Evolutionary conservation across 164 flowering plant species (phyloP).

Genomic region (Echeveria elegans): DNA sequence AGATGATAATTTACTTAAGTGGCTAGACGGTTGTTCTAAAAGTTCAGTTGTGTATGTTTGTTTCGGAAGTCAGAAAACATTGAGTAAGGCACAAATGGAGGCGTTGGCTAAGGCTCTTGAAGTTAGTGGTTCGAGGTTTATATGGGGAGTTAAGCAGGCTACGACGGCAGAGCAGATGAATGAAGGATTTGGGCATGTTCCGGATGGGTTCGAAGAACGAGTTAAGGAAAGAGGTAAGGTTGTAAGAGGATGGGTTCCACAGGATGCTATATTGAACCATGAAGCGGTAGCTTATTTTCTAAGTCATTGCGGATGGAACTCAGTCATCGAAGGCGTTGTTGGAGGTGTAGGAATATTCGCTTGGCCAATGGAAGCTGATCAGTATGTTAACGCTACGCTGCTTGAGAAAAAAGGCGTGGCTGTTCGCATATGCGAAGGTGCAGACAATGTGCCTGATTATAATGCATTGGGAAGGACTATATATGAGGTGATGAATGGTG

Average conservation of each 20-base stretch:
- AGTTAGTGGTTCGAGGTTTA: conserved; percentile 28
- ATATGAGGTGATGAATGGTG: conserved; percentile 15
- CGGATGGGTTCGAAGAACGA: conserved; percentile 27
- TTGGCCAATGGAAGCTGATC: conserved; percentile 53
- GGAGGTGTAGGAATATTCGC: conserved; percentile 39
- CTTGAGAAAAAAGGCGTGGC: conserved; percentile 25
- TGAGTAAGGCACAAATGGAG: conserved; percentile 28
- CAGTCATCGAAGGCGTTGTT: conserved; percentile 27
- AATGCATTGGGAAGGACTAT: conserved; percentile 17
- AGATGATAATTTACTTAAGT: conserved; percentile 25
- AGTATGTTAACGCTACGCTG: conserved; percentile 27
- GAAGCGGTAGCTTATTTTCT: conserved; percentile 33
- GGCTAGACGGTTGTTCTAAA: conserved; percentile 36
- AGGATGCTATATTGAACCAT: conserved; percentile 33
- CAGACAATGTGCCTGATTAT: conserved; percentile 20
- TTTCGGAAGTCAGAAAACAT: conserved; percentile 42
- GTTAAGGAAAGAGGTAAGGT: conserved; percentile 26
- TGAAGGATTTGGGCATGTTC: conserved; percentile 13
- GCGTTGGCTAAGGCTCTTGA: conserved; percentile 26
- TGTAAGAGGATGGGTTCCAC: conserved; percentile 41
- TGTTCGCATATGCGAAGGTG: conserved; percentile 23
- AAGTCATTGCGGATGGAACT: conserved; percentile 60
- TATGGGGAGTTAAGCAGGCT: conserved; percentile 24
- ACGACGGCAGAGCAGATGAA: conserved; percentile 10
- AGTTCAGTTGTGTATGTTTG: conserved; percentile 37